Conservation (phyloP, 345 rosid genomes). For the Firmiana major region DNA sequence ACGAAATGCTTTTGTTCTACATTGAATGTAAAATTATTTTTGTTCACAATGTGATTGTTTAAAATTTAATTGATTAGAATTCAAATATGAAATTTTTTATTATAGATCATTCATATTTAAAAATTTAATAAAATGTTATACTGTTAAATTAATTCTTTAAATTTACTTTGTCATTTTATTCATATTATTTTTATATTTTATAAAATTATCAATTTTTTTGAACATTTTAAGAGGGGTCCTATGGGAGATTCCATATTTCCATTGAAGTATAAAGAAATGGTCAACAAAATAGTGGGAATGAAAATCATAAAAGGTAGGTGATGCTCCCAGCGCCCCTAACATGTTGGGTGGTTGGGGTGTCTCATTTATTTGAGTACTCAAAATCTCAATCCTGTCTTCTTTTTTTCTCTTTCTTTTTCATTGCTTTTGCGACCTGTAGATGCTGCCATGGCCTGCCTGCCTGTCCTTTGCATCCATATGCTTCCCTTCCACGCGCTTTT, state of each 20-base stretch:
- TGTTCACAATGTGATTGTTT: no score
- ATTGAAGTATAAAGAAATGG: neutral
- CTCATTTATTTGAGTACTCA: constrained; percentile 24
- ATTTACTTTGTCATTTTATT: no score
- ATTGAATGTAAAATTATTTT: no score
- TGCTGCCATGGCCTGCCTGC: neutral
- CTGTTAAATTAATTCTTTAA: no score
- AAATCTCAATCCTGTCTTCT: constrained; percentile 22
- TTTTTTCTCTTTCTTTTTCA: neutral
- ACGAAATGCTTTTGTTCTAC: no score
- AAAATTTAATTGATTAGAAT: no score
- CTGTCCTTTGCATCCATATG: neutral
- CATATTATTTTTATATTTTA: no score
- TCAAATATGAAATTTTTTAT: no score
- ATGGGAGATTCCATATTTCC: neutral
- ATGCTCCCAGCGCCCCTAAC: constrained; percentile 42
- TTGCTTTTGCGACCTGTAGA: neutral
- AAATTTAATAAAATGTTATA: no score
- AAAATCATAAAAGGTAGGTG: constrained; percentile 17
- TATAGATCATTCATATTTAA: no score
- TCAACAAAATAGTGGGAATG: neutral
- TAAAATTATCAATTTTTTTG: no score
- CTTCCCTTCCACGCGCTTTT: neutral
- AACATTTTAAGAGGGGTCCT: neutral
- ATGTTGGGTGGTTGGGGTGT: constrained; percentile 55